Evolutionary conservation across 2,329 filamentous ascomycete genomes (phyloP).

Genomic region (Talaromyces sp.): DNA sequence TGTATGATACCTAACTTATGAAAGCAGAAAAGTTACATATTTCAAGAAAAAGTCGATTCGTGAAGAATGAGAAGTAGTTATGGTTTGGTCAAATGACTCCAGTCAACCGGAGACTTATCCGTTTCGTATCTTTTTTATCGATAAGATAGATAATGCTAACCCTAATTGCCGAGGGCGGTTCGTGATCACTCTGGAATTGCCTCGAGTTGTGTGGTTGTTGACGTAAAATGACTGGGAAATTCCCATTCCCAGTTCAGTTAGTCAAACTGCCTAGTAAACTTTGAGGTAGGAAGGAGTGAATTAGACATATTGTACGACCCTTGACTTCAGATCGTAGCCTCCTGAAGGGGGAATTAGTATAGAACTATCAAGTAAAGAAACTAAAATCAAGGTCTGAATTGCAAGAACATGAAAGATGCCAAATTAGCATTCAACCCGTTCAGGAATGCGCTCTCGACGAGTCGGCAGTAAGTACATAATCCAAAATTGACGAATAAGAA

Average conservation of each 20-base stretch:
- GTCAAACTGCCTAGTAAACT: background rate
- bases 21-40: background rate
- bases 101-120: conserved; percentile 3
- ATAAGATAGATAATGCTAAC: background rate
- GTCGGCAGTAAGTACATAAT: background rate
- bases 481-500: background rate
- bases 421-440: background rate
- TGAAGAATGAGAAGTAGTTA: background rate
- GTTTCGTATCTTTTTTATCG: background rate
- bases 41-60: background rate
- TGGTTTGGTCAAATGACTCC: background rate
- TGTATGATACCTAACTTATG: too few relatives aligned
- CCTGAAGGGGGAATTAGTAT: too few relatives aligned
- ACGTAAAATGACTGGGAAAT: background rate
- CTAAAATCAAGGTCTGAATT: too few relatives aligned
- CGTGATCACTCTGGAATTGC: background rate
- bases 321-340: background rate
- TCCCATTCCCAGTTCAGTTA: background rate
- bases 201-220: background rate
- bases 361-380: too few relatives aligned
- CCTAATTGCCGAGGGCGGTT: background rate
- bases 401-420: background rate
- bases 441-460: background rate
- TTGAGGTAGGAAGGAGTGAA: background rate
- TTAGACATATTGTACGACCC: background rate